phyloP scores from a whole-genome alignment of 108 stramenopile species.

The Nannochloropsis salina region DNA sequence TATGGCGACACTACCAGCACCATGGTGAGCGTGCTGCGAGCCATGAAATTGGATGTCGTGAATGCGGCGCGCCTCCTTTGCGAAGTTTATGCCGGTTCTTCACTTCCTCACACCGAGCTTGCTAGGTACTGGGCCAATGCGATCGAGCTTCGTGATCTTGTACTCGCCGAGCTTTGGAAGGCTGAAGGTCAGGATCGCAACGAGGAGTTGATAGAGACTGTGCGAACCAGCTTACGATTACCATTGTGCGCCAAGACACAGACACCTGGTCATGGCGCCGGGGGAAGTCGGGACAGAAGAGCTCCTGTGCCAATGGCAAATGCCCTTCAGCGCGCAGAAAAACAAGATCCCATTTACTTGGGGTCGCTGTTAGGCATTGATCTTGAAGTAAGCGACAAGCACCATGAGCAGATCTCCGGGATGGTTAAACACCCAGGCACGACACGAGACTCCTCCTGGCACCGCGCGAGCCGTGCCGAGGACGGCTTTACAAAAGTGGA shows the following conservation, averaged over 20 bases:
- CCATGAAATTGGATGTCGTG: neutral
- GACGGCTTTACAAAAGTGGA: neutral
- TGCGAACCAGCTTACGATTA: neutral
- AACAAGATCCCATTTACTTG: neutral
- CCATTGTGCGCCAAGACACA: neutral
- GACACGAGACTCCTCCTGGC: neutral
- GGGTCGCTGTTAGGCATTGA: neutral
- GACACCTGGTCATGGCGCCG: neutral
- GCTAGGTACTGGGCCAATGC: neutral
- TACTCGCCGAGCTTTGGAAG: constrained; percentile 3
- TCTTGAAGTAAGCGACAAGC: neutral
- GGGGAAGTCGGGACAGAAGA: neutral
- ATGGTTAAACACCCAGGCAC: constrained; percentile 9
- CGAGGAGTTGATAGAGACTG: neutral
- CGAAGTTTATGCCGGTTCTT: neutral
- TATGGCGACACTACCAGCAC: neutral
- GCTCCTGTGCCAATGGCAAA: neutral
- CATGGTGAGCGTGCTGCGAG: constrained; percentile 12
- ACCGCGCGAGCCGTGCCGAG: neutral
- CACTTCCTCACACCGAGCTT: neutral
- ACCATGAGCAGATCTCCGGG: neutral
- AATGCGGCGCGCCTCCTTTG: neutral
- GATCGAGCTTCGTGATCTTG: neutral
- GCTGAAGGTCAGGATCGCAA: neutral
- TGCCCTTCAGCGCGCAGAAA: neutral